Conservation (phyloP, 176 grass and related monocot genomes). For the Carex myosuroides region DNA sequence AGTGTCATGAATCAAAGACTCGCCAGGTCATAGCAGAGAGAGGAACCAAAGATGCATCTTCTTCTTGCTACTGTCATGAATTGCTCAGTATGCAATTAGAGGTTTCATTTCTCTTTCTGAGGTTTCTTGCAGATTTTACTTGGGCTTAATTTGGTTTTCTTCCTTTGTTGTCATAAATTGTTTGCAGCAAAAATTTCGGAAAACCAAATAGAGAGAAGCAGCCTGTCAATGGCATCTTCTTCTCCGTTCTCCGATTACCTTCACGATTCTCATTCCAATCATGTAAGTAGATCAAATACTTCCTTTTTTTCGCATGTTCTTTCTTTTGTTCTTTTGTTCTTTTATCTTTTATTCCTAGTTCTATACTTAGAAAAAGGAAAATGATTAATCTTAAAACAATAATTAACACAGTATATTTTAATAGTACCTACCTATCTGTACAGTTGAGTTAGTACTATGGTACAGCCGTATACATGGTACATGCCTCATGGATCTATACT, state of each 20-base stretch:
- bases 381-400: too few species aligned
- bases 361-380: background rate
- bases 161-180: background rate
- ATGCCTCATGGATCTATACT: too few species aligned
- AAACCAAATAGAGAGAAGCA: background rate
- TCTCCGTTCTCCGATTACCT: constrained; percentile 10
- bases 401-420: too few species aligned
- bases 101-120: background rate
- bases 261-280: constrained; percentile 13
- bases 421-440: background rate
- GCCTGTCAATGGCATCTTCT: constrained; percentile 18
- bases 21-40: background rate
- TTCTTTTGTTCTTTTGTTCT: background rate
- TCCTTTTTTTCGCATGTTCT: background rate
- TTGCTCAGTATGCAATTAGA: background rate
- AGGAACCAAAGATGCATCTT: background rate
- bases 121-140: background rate
- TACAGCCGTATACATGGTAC: background rate
- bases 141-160: background rate
- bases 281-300: background rate
- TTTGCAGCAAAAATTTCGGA: background rate
- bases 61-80: background rate
- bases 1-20: background rate
- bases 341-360: background rate
- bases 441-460: background rate